Conservation (phyloP, 169 alveolate genomes). For the Eimeria zaria region DNA sequence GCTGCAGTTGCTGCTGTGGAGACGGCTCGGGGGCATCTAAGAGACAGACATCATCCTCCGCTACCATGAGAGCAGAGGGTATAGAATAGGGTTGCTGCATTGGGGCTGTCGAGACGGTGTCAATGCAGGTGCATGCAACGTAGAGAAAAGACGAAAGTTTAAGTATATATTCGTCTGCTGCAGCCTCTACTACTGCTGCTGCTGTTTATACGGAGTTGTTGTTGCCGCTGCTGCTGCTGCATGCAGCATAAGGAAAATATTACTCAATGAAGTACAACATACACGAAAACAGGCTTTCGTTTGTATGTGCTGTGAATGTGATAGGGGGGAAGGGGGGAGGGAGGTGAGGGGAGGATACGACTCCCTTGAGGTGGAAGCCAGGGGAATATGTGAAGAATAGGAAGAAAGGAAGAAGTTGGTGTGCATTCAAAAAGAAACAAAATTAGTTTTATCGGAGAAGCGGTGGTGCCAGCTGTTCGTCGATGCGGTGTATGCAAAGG, state of each 20-base stretch:
- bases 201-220: too few species aligned
- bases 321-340: neutral
- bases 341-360: too few species aligned
- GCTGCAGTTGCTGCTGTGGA: slow-evolving; percentile 8
- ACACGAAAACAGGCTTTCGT: neutral
- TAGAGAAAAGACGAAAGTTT: neutral
- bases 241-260: neutral
- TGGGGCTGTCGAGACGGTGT: neutral
- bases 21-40: neutral
- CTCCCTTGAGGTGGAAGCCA: neutral
- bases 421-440: neutral
- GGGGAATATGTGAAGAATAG: neutral
- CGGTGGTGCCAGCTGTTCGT: slow-evolving; percentile 29
- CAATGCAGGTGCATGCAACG: neutral
- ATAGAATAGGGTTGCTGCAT: neutral
- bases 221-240: too few species aligned
- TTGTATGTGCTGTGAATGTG: neutral
- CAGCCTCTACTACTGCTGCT: neutral
- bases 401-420: neutral
- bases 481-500: neutral
- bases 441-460: neutral
- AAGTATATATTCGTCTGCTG: neutral
- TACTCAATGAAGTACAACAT: neutral
- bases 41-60: neutral
- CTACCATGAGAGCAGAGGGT: neutral